Percentiles rank a stretch among this genome's conserved stretches.
phyloP scores from a whole-genome alignment of 352 stramenopile genomes.

The Vaucheria bursata region DNA sequence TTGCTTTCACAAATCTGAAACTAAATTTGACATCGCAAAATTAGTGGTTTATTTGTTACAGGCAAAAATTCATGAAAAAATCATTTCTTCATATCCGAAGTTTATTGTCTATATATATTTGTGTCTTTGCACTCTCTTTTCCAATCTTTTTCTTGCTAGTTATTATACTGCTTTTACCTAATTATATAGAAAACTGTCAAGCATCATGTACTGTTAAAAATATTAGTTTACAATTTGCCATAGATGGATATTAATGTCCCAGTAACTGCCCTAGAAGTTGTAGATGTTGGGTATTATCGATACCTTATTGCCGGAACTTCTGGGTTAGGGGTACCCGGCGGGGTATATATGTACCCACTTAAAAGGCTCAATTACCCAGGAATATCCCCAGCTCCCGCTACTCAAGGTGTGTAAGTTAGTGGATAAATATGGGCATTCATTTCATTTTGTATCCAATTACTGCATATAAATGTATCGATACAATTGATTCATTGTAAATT shows the following conservation, averaged over 20 bases:
- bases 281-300: background rate
- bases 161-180: background rate
- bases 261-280: slow-evolving; percentile 2
- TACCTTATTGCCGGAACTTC: slow-evolving; percentile 28
- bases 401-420: too few species aligned
- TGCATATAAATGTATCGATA: too few species aligned
- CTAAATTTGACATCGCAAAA: too few species aligned
- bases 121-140: background rate
- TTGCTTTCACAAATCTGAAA: too few species aligned
- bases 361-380: slow-evolving; percentile 25
- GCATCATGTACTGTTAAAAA: background rate
- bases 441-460: too few species aligned
- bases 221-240: background rate
- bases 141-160: background rate
- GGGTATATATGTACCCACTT: slow-evolving; percentile 22
- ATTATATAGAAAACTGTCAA: background rate
- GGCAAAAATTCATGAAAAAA: background rate
- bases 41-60: too few species aligned
- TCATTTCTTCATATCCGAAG: background rate
- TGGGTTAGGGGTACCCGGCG: slow-evolving; percentile 21
- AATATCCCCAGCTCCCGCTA: too few species aligned
- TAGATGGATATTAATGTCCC: background rate
- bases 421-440: too few species aligned
- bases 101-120: background rate
- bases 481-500: too few species aligned